Evolutionary conservation across 208 protist genomes (phyloP), one percentile per base, ranked within the genome.

Genomic region (Leptomonas pyrrhocoris): DNA sequence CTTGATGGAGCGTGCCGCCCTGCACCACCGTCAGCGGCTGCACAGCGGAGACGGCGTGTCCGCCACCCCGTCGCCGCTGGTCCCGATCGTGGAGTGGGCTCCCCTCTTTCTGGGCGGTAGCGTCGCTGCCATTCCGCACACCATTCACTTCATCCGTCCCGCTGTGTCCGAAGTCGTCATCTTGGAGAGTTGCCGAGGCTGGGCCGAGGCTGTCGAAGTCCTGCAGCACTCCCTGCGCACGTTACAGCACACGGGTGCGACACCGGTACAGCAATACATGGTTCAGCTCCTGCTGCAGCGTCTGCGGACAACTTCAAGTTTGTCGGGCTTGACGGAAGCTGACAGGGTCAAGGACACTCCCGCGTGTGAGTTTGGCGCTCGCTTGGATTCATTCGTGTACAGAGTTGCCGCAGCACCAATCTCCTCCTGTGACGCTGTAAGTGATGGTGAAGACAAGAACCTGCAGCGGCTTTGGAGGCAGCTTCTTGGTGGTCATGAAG

Each of bases 191-290:
- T 94, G 81, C 53, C 19, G 31, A 0, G 67, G 66, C 21, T 86
- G 73, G 82, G 6, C 27, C 13, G 60, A 73, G 16, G 83, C 62
- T 3, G 19, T 89, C 19, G 55, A 38, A n/a, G 50, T 83, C 19
- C 43, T 91, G 25, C 21, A 67, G 69, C 73, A 81, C 46, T 94
- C 85, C 9, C 63, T 89, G 19, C 50, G 69, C 51, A 91, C 74
- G 28, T 62, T 91, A 4, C 60, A 58, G 13, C 59, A 46, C 5
- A 62, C 64, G 0, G 54, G 56, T 9, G 69, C 88, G 18, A 90
- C 88, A 40, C 46, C 74, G 38, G 88, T 91, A 43, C 88, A 89
- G 67, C 85, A 86, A 28, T 69, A 73, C 77, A 73, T 73, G 64
- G 71, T 51, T 11, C 71, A 78, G 30, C 63, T 72, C 21, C 48